phyloP scores from a whole-genome alignment of 805 yeast genomes.

The Nakazawaea holstii region DNA sequence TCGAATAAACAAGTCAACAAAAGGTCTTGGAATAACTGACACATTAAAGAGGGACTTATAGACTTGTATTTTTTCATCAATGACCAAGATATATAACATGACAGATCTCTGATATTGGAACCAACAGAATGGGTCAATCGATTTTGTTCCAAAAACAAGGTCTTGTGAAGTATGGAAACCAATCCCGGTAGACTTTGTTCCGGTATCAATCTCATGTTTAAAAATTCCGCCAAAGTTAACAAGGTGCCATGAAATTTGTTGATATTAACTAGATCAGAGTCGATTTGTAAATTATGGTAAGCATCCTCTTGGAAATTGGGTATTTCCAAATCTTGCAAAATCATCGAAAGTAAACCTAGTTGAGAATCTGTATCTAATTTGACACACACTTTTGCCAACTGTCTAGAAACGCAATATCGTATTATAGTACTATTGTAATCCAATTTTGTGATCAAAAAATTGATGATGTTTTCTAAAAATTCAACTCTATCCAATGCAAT shows the following conservation, averaged over 20 bases:
- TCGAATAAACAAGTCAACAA: slow-evolving; percentile 61
- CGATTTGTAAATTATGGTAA: slow-evolving; percentile 14
- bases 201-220: slow-evolving; percentile 18
- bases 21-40: slow-evolving; percentile 30
- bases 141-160: slow-evolving; percentile 55
- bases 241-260: slow-evolving; percentile 53
- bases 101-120: slow-evolving; percentile 72
- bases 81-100: slow-evolving; percentile 85
- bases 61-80: slow-evolving; percentile 36
- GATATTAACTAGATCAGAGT: slow-evolving; percentile 29
- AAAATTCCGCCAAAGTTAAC: slow-evolving; percentile 49
- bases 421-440: slow-evolving; percentile 47
- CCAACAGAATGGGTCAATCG: slow-evolving; percentile 51
- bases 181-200: slow-evolving; percentile 18
- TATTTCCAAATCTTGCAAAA: slow-evolving; percentile 29
- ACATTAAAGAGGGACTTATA: slow-evolving; percentile 15
- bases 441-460: slow-evolving; percentile 38
- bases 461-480: slow-evolving; percentile 42
- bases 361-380: slow-evolving; percentile 28
- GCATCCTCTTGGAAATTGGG: slow-evolving; percentile 7
- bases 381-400: slow-evolving; percentile 44
- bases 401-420: slow-evolving; percentile 64
- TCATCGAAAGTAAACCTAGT: slow-evolving; percentile 32
- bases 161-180: slow-evolving; percentile 34
- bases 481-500: slow-evolving; percentile 25